Evolutionary conservation across 129 eudicot genomes (phyloP).

Genomic region (Tanacetum coccineum): DNA sequence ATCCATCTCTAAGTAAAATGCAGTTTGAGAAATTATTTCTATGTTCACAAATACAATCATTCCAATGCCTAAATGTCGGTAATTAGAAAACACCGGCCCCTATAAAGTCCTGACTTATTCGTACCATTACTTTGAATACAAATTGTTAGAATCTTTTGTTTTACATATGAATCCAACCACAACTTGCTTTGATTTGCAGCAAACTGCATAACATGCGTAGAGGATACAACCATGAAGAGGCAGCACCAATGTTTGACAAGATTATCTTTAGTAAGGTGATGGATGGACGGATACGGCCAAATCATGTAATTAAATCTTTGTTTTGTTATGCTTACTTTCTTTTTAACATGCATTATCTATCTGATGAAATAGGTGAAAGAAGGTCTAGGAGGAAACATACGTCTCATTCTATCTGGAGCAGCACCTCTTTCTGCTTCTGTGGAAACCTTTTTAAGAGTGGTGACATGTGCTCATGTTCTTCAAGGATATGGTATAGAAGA

Average conservation of each 20-base stretch:
- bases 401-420: conserved; percentile 89
- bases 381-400: conserved; percentile 87
- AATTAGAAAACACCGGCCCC: too few species aligned
- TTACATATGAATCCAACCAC: too few species aligned
- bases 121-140: not conserved
- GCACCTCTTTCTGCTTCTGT: conserved; percentile 87
- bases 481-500: conserved; percentile 83
- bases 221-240: conserved; percentile 77
- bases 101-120: not conserved
- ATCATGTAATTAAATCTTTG: not conserved
- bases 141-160: too few species aligned
- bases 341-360: not conserved
- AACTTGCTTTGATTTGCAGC: conserved; percentile 55
- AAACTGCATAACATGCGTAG: conserved; percentile 71
- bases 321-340: not conserved
- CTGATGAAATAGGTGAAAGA: conserved; percentile 59
- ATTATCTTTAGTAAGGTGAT: conserved; percentile 82
- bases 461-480: conserved; percentile 89
- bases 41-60: too few species aligned
- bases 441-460: conserved; percentile 86
- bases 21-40: too few species aligned
- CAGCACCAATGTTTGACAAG: conserved; percentile 88
- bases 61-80: too few species aligned
- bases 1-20: too few species aligned
- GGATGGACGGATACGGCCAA: not conserved